Evolutionary conservation across 73 alveolate species (phyloP).

Genomic region (Diophrys sp.): DNA sequence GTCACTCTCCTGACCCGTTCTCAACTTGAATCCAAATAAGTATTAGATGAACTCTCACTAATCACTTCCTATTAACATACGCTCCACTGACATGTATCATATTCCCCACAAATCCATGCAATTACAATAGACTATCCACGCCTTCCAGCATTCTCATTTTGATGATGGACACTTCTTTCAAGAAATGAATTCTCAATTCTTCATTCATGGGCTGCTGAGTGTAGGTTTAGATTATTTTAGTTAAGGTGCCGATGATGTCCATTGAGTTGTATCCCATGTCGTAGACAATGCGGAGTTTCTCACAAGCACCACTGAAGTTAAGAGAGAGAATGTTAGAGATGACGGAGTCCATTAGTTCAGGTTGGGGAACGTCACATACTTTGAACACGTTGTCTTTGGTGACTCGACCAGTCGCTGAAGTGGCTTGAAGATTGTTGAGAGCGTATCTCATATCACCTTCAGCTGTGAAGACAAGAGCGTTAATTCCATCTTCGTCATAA

Average conservation of each 20-base stretch:
- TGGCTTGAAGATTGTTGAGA: conserved; percentile 94
- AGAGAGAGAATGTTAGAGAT: conserved; percentile 66
- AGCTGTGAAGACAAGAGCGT: conserved; percentile 91
- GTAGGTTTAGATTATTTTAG: conserved; percentile 77
- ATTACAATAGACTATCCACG: conserved; percentile 70
- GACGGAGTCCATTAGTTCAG: conserved; percentile 77
- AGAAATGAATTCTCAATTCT: conserved; percentile 72
- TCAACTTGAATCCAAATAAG: too few relatives aligned
- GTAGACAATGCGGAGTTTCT: conserved; percentile 60
- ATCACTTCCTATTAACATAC: too few relatives aligned
- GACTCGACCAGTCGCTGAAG: conserved; percentile 90
- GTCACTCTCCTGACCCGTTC: too few relatives aligned
- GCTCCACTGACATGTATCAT: too few relatives aligned
- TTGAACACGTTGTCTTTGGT: conserved; percentile 91
- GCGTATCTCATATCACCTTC: conserved; percentile 99
- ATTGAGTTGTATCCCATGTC: conserved; percentile 88
- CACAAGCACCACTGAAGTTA: conserved; percentile 70
- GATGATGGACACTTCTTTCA: conserved; percentile 80
- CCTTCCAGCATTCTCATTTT: conserved; percentile 96
- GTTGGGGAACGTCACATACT: conserved; percentile 97
- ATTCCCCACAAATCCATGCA: conserved; percentile 89
- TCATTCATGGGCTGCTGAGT: conserved; percentile 66
- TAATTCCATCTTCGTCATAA: conserved; percentile 83
- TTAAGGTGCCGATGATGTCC: conserved; percentile 83
- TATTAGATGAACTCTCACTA: too few relatives aligned